A percentile compares a stretch with the other conserved stretches of the same genome.
phyloP scores from a whole-genome alignment of 768 basidiomycete genomes.

The Hericium alpestre region DNA sequence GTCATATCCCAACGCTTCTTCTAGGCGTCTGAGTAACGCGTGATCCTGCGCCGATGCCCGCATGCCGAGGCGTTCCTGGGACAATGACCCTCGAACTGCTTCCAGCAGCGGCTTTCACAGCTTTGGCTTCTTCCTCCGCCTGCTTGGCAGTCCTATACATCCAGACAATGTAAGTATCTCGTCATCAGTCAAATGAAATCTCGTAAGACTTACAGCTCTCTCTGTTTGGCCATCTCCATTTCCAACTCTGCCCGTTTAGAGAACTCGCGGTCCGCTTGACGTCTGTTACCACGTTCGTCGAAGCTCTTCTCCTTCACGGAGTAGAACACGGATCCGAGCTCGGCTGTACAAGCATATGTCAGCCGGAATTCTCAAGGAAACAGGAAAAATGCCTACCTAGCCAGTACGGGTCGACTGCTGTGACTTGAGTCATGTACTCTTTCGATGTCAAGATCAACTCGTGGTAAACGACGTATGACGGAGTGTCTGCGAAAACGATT shows the following conservation, averaged over 20 bases:
- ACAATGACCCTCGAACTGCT: slow-evolving; percentile 58
- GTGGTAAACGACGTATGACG: slow-evolving; percentile 94
- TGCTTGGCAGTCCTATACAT: slow-evolving; percentile 46
- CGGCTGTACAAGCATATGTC: slow-evolving; percentile 40
- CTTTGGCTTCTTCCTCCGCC: slow-evolving; percentile 48
- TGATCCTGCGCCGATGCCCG: slow-evolving; percentile 52
- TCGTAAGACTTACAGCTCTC: slow-evolving; percentile 49
- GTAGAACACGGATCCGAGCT: slow-evolving; percentile 93
- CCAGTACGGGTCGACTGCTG: slow-evolving; percentile 95
- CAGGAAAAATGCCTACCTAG: slow-evolving; percentile 43
- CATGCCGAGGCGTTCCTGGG: slow-evolving; percentile 71
- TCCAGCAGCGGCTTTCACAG: slow-evolving; percentile 40
- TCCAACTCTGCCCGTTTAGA: slow-evolving; percentile 86
- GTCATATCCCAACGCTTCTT: slow-evolving; percentile 54
- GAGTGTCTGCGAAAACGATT: slow-evolving; percentile 53
- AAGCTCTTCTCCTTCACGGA: slow-evolving; percentile 98
- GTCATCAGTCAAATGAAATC: background rate
- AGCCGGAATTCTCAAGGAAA: background rate
- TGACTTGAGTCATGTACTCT: slow-evolving; percentile 99
- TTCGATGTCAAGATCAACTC: slow-evolving; percentile 92
- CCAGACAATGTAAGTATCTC: background rate
- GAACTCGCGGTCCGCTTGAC: slow-evolving; percentile 81
- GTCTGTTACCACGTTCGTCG: slow-evolving; percentile 71
- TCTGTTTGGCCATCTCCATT: slow-evolving; percentile 77
- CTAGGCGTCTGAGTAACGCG: slow-evolving; percentile 69